A percentile compares a stretch with the other conserved stretches of the same genome.
phyloP scores from a whole-genome alignment of 352 stramenopile species.

The Pythium diclinum region DNA sequence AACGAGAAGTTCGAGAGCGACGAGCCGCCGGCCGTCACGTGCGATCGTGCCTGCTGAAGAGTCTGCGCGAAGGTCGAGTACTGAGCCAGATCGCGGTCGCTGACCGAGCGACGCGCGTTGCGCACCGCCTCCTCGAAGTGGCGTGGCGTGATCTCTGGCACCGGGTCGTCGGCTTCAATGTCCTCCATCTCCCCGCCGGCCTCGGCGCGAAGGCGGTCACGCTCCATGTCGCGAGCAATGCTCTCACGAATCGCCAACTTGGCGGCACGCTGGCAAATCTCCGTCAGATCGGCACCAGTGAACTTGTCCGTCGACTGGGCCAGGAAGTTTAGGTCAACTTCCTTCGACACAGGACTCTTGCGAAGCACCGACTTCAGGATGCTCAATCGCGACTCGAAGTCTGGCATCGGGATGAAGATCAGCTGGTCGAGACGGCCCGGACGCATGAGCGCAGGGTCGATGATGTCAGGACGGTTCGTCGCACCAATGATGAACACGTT shows the following conservation, averaged over 20 bases:
- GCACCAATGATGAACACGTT: slow-evolving; percentile 99
- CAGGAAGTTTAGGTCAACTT: slow-evolving; percentile 98
- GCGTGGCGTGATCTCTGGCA: slow-evolving; percentile 91
- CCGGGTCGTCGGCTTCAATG: slow-evolving; percentile 95
- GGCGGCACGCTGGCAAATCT: slow-evolving; percentile 99
- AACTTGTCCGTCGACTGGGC: slow-evolving; percentile 98
- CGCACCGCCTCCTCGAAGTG: slow-evolving; percentile 99
- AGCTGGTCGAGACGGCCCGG: slow-evolving; percentile 94
- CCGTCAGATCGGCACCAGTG: slow-evolving; percentile 98
- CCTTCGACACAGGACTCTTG: slow-evolving; percentile 97
- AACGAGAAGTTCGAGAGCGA: slow-evolving; percentile 98
- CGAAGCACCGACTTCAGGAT: slow-evolving; percentile 96
- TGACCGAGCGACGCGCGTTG: slow-evolving; percentile 96
- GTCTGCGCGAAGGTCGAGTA: slow-evolving; percentile 88
- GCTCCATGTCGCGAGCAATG: slow-evolving; percentile 98
- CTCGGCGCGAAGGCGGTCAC: slow-evolving; percentile 92
- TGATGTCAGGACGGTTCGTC: slow-evolving; percentile 96
- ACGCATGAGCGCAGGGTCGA: slow-evolving; percentile 97
- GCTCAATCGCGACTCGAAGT: slow-evolving; percentile 94
- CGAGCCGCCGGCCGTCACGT: slow-evolving; percentile 90
- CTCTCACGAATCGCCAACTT: slow-evolving; percentile 99
- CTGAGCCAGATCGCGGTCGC: slow-evolving; percentile 95
- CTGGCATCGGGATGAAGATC: slow-evolving; percentile 96
- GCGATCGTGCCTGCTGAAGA: slow-evolving; percentile 94
- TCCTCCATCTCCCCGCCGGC: slow-evolving; percentile 86